Conservation (phyloP, 2,329 filamentous ascomycete genomes). For the Botryotinia narcissicola region DNA sequence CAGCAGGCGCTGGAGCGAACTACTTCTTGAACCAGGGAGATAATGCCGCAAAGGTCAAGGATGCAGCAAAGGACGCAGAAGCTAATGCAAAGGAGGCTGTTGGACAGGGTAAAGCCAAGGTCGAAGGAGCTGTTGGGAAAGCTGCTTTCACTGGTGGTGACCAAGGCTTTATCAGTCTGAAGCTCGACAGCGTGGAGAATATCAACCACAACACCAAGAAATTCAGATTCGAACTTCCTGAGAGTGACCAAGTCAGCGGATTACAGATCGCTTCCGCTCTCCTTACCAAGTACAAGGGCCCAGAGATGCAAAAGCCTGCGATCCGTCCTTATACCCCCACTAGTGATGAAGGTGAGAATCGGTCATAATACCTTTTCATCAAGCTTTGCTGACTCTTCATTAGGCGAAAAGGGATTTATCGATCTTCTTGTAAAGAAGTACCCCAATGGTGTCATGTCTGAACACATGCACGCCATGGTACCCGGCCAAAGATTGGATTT, state of each 20-base stretch:
- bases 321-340: conserved; percentile 91
- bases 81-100: conserved; percentile 49
- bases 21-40: conserved; percentile 48
- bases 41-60: conserved; percentile 52
- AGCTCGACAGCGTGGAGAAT: conserved; percentile 72
- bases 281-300: conserved; percentile 86
- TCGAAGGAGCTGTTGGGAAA: conserved; percentile 40
- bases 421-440: conserved; percentile 94
- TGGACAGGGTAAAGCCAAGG: conserved; percentile 29
- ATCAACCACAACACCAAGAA: conserved; percentile 96
- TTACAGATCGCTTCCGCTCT: conserved; percentile 80
- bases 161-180: conserved; percentile 82
- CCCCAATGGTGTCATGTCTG: conserved; percentile 85
- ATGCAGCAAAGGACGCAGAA: conserved; percentile 56
- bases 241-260: conserved; percentile 80
- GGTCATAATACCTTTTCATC: neutral
- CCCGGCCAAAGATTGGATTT: conserved; percentile 82
- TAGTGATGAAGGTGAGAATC: conserved; percentile 70
- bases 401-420: conserved; percentile 73
- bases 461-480: conserved; percentile 78
- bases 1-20: conserved; percentile 55
- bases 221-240: conserved; percentile 82
- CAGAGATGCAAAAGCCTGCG: conserved; percentile 78
- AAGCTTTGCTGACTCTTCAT: conserved; percentile 25
- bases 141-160: conserved; percentile 75